A percentile compares a stretch with the other conserved stretches of the same genome.
Evolutionary conservation across 495 filamentous ascomycete genomes (phyloP).

Genomic region (Apodospora peruviana): DNA sequence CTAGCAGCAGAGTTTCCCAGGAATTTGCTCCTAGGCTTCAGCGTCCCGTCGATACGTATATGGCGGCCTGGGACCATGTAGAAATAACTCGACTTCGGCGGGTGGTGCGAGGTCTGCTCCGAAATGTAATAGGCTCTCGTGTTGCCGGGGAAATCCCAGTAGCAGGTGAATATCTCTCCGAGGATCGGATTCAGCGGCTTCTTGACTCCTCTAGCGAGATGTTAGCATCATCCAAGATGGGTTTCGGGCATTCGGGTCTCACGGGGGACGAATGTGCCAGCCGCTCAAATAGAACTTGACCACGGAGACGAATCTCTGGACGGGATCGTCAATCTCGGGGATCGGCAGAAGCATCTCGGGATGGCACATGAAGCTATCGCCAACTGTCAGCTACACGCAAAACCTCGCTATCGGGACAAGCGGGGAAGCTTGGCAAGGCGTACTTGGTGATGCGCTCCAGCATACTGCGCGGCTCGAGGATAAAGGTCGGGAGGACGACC

Average conservation of each 20-base stretch:
- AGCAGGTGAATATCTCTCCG: constrained; percentile 90
- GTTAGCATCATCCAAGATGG: constrained; percentile 12
- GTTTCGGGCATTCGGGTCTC: constrained; percentile 30
- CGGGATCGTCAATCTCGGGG: constrained; percentile 79
- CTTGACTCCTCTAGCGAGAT: constrained; percentile 74
- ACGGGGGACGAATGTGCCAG: constrained; percentile 99
- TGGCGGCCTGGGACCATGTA: constrained; percentile 95
- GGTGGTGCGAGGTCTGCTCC: constrained; percentile 92
- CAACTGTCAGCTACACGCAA: constrained; percentile 23
- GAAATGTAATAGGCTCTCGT: constrained; percentile 91
- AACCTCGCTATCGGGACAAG: not conserved
- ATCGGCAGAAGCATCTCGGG: constrained; percentile 92
- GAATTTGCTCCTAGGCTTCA: constrained; percentile 96
- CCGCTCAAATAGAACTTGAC: constrained; percentile 97
- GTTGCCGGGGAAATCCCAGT: constrained; percentile 86
- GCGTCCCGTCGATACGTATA: constrained; percentile 90
- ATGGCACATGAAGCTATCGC: constrained; percentile 92
- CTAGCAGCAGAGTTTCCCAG: constrained; percentile 96
- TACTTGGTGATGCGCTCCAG: constrained; percentile 98
- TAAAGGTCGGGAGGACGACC: constrained; percentile 94
- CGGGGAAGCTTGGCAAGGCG: constrained; percentile 6
- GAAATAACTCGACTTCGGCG: constrained; percentile 97
- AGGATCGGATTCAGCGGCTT: constrained; percentile 97
- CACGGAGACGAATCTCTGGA: constrained; percentile 86
- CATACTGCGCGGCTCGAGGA: constrained; percentile 96